A percentile compares a stretch with the other conserved stretches of the same genome.
phyloP scores from a whole-genome alignment of 805 yeast genomes.

The Wickerhamomyces bovis region DNA sequence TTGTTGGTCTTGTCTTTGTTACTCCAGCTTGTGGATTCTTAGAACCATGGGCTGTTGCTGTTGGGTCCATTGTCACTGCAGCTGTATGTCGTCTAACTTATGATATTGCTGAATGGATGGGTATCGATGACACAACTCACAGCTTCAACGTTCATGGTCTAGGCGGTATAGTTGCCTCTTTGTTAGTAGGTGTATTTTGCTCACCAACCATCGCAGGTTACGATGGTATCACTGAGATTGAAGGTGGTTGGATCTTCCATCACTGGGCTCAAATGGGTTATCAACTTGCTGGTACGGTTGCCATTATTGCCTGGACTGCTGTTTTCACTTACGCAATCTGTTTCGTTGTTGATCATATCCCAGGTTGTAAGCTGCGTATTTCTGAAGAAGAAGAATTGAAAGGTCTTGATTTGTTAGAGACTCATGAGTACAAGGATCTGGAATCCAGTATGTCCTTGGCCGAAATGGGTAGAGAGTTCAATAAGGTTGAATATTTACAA shows the following conservation, averaged over 20 bases:
- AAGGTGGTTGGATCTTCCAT: conserved; percentile 91
- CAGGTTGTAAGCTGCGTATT: conserved; percentile 43
- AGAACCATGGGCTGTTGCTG: conserved; percentile 86
- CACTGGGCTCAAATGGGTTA: conserved; percentile 89
- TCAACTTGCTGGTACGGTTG: conserved; percentile 58
- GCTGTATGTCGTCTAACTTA: conserved; percentile 82
- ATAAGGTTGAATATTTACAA: neutral
- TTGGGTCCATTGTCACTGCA: conserved; percentile 76
- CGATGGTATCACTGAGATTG: conserved; percentile 78
- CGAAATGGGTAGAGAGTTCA: conserved; percentile 8
- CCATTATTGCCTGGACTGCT: conserved; percentile 40
- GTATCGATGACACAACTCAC: conserved; percentile 89
- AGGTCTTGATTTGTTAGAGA: conserved; percentile 46
- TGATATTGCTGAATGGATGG: conserved; percentile 67
- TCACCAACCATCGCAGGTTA: conserved; percentile 81
- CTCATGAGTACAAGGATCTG: conserved; percentile 32
- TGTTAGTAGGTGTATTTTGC: conserved; percentile 83
- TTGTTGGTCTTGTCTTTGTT: conserved; percentile 96
- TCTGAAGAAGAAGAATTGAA: conserved; percentile 40
- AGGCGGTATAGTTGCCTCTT: conserved; percentile 85
- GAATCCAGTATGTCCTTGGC: conserved; percentile 10
- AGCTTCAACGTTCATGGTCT: conserved; percentile 95
- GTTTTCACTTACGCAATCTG: conserved; percentile 38
- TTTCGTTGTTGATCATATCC: conserved; percentile 43
- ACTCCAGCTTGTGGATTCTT: conserved; percentile 92